Conservation (phyloP, 2,329 filamentous ascomycete species). For the Claviceps cyperi region DNA sequence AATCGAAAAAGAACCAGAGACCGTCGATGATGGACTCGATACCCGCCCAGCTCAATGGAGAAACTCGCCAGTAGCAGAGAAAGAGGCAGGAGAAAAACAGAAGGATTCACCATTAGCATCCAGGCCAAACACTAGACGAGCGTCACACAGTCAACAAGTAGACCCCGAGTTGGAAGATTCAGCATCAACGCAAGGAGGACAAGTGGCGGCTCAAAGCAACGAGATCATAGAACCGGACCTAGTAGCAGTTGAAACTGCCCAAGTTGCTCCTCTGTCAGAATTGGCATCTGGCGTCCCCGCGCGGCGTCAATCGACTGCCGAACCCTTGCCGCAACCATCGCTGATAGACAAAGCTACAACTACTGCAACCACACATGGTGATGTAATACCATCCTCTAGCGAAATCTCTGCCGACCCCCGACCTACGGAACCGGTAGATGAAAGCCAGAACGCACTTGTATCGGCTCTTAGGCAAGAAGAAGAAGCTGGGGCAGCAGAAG, state of each 20-base stretch:
- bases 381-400: background rate
- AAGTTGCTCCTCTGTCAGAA: background rate
- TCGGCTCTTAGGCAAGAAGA: background rate
- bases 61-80: background rate
- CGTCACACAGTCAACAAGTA: constrained; percentile 3
- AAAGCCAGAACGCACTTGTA: background rate
- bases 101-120: background rate
- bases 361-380: background rate
- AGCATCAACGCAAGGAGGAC: background rate
- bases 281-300: background rate
- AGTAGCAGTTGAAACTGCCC: background rate
- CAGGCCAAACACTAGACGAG: background rate
- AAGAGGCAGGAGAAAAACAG: background rate
- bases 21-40: background rate
- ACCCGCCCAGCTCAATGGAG: background rate
- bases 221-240: background rate
- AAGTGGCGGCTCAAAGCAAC: background rate
- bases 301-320: constrained; percentile 1
- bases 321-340: constrained; percentile 1
- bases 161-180: background rate
- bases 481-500: background rate
- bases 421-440: background rate
- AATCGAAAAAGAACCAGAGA: background rate
- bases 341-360: constrained; percentile 2
- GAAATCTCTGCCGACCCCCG: background rate